Evolutionary conservation across 129 eudicot genomes (phyloP).

Genomic region (Flaveria trinervia): DNA sequence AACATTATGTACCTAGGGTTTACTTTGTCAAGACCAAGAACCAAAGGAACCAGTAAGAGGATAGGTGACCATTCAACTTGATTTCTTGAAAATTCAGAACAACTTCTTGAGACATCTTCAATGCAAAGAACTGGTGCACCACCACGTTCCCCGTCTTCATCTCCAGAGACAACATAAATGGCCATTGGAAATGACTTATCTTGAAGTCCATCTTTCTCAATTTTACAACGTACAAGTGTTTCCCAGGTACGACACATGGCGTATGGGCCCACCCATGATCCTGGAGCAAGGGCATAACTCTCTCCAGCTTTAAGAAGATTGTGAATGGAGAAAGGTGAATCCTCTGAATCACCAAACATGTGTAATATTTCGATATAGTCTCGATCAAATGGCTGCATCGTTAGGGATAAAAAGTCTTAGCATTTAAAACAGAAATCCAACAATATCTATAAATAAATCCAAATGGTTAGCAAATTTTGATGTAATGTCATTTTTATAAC

Average conservation of each 20-base stretch:
- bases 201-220: slow-evolving; percentile 39
- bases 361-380: slow-evolving; percentile 71
- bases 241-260: slow-evolving; percentile 99
- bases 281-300: slow-evolving; percentile 80
- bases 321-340: slow-evolving; percentile 74
- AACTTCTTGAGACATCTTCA: slow-evolving; percentile 63
- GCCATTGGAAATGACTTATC: slow-evolving; percentile 57
- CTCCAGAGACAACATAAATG: slow-evolving; percentile 85
- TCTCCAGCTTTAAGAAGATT: slow-evolving; percentile 82
- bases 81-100: slow-evolving; percentile 58
- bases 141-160: slow-evolving; percentile 99
- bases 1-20: slow-evolving; percentile 67
- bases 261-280: slow-evolving; percentile 98
- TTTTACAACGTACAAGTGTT: slow-evolving; percentile 53
- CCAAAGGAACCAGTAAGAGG: slow-evolving; percentile 86
- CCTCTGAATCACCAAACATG: slow-evolving; percentile 82
- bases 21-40: slow-evolving; percentile 92
- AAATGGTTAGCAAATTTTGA: not conserved
- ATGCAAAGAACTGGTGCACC: slow-evolving; percentile 96
- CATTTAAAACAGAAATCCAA: slow-evolving; percentile 1
- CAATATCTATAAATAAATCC: not conserved
- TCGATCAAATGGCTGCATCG: slow-evolving; percentile 62
- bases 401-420: slow-evolving; percentile 20
- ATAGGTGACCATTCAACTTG: slow-evolving; percentile 71
- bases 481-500: too few relatives aligned